Evolutionary conservation across 192 early-diverging fungal genomes (phyloP).

Genomic region (Podila verticillata): DNA sequence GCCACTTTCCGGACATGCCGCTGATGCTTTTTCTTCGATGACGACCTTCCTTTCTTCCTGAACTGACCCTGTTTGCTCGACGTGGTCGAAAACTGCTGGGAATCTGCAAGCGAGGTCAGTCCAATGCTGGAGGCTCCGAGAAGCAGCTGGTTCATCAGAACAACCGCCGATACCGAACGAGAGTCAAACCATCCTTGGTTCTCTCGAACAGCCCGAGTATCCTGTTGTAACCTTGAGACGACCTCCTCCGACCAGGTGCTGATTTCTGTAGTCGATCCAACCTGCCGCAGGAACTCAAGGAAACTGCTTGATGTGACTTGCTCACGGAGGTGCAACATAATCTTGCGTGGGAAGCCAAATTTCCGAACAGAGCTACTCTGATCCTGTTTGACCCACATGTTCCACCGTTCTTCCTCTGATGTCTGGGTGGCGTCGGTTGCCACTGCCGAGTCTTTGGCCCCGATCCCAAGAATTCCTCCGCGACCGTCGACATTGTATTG

Average conservation of each 20-base stretch:
- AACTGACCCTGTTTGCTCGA: neutral
- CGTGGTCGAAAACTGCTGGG: neutral
- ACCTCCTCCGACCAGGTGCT: conserved; percentile 25
- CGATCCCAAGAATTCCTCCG: conserved; percentile 17
- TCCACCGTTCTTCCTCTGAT: conserved; percentile 7
- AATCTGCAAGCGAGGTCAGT: conserved; percentile 5
- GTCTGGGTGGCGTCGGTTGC: neutral
- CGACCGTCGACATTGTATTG: conserved; percentile 45
- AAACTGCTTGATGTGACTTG: conserved; percentile 24
- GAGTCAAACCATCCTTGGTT: conserved; percentile 33
- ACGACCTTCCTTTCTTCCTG: neutral
- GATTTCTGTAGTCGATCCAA: conserved; percentile 33
- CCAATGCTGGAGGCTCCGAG: conserved; percentile 23
- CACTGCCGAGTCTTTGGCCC: neutral
- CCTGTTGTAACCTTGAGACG: conserved; percentile 18
- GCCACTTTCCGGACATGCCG: conserved; percentile 27
- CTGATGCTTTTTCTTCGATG: conserved; percentile 8
- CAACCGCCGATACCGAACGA: conserved; percentile 16
- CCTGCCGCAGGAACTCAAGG: conserved; percentile 28
- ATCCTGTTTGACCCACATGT: conserved; percentile 12
- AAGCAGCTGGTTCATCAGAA: conserved; percentile 36
- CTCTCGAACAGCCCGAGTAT: conserved; percentile 19
- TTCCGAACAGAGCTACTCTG: conserved; percentile 19
- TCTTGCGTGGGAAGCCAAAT: conserved; percentile 44
- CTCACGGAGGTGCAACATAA: conserved; percentile 28